Evolutionary conservation across 371 early-diverging fungal genomes (phyloP), one percentile per base, ranked within the genome.

Genomic region (Mortierella sp.): DNA sequence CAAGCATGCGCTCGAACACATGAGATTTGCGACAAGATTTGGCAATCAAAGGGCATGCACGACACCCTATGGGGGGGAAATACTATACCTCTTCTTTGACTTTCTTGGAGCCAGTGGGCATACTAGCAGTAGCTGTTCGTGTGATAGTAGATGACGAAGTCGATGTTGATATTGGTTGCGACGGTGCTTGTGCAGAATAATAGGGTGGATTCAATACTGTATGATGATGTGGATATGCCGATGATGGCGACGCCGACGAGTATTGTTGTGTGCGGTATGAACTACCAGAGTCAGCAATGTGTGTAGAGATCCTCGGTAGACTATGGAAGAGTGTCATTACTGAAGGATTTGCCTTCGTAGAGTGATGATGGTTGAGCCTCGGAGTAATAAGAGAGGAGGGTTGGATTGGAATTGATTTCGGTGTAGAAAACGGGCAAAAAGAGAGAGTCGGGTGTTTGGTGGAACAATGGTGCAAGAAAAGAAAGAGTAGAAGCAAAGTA

Each of bases 71-170:
- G n/a, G n/a, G 8, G 35, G 51, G 28, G 51, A 61, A 5, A 26
- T n/a, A 22, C 35, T 59, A 68, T 73, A 73, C 74, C 74, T 73
- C 74, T 49, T 73, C 74, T 54, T 73, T 73, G 68, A 43, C 63
- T 59, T 49, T 73, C 57, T 73, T 73, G 57, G 64, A 63, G 35
- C 68, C 55, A 8, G 40, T 58, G 35, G 69, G 40, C 55, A 66
- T 64, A 24, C n/a, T 59, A 20, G 59, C 20, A 10, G 61, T 22
- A 59, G 52, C 24, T 43, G 68, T 20, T 22, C 68, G 59, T 20
- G 68, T 11, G 32, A 55, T 60, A 49, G 22, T n/a, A 18, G 68
- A n/a, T 18, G 73, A 61, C 14, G 58, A 58, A 1, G 49, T 3
- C 18, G 66, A 26, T 16, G 43, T 26, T 54, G 68, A 10, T 26